A percentile compares a stretch with the other conserved stretches of the same genome.
Conservation (phyloP, 371 early-diverging fungal genomes). For the Actinomortierella ambigua region DNA sequence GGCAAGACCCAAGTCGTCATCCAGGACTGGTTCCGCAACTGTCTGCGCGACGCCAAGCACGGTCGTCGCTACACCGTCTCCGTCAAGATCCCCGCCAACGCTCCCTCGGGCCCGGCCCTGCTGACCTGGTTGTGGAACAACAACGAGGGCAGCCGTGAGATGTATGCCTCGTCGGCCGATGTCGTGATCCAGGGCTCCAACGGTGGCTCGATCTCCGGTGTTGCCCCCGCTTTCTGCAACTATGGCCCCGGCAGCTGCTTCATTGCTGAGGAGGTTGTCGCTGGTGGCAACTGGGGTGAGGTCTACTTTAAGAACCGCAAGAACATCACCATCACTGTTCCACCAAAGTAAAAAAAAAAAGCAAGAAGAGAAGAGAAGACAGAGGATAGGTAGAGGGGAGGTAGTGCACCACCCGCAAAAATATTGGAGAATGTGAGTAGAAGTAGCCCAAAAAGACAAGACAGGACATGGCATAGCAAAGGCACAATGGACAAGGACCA, state of each 20-base stretch:
- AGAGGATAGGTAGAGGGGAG: no score
- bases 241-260: constrained; percentile 32
- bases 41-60: constrained; percentile 31
- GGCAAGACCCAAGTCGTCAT: constrained; percentile 62
- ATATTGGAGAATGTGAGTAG: no score
- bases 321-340: constrained; percentile 38
- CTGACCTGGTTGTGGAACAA: constrained; percentile 74
- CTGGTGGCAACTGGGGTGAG: constrained; percentile 40
- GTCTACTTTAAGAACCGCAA: constrained; percentile 31
- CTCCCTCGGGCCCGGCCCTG: constrained; percentile 55
- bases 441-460: no score
- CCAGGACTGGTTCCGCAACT: constrained; percentile 58
- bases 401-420: no score
- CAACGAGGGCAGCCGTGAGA: constrained; percentile 66
- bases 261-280: constrained; percentile 31
- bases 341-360: constrained; percentile 10
- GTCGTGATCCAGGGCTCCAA: constrained; percentile 52
- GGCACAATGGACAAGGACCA: no score
- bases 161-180: constrained; percentile 72
- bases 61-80: constrained; percentile 31
- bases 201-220: constrained; percentile 53
- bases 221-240: constrained; percentile 58
- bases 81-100: constrained; percentile 57
- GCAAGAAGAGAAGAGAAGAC: no score
- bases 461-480: no score